Base-by-base conservation (phyloP, 2,329 filamentous ascomycete genomes). In the Neonectria coccinea region DNA sequence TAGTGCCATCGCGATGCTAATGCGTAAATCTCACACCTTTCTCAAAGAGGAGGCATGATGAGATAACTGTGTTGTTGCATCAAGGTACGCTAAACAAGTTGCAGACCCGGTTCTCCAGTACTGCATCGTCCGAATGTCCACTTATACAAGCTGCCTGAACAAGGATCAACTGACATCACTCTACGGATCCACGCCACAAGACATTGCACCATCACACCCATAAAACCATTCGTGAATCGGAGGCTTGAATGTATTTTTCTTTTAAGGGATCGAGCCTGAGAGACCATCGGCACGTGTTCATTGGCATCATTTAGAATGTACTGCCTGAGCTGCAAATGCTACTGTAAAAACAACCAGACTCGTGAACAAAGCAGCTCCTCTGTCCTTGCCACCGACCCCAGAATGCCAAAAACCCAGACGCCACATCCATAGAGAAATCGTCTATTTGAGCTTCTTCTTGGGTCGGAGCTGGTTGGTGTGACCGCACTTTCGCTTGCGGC, bases 391-490 rank as follows among this genome's bases (percentile, higher is more conserved):
- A 76, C 70, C 70, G 68, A 74, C 74, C 72, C 77, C 75, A 74
- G 66, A 78, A 79, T 80, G 76, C 77, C 79, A 77, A 74, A 75
- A 80, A 78, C 80, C 80, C 79, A 79, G 79, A 83, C 81, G 82
- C 81, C 81, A 76, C 78, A 79, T 79, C 74, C 78, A 78, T 78
- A 73, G 70, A 73, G 66, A 67, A 76, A 79, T 79, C 76, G 78
- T 80, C 78, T 84, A 85, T 88, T 97, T 97, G 83, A 97, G 90
- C 95, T 99, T 99, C 94, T 99, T 99, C 95, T 99, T 99, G 85
- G 96, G 96, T 86, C 96, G 93, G 83, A 99, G 93, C 91, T 99
- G 96, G 93, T 98, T 98, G 88, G 92, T 97, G 92, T 98, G 96
- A 73, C 95, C 96, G 86, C 95, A 98, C 91, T 98, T 98, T 88